A percentile compares a stretch with the other conserved stretches of the same genome.
Conservation (phyloP, 306 rosid genomes). For the Clitoria ternatea region DNA sequence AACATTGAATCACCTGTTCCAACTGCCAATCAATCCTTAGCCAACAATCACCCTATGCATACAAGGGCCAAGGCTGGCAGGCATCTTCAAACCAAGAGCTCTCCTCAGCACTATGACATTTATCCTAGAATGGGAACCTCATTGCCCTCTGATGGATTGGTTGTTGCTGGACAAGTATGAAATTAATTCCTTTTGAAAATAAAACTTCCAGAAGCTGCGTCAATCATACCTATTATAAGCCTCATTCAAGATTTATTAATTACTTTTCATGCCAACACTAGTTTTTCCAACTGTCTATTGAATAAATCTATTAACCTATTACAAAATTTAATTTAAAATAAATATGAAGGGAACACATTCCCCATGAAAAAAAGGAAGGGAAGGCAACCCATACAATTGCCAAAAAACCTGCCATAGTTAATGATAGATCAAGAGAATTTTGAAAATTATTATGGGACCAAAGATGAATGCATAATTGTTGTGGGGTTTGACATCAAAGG, state of each 20-base stretch:
- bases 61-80: too few species aligned
- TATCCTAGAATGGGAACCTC: conserved; percentile 89
- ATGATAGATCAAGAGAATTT: background rate
- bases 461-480: too few species aligned
- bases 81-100: too few species aligned
- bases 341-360: background rate
- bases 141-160: conserved; percentile 81
- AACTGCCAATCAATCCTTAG: too few species aligned
- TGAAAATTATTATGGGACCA: background rate
- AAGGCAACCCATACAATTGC: background rate
- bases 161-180: conserved; percentile 88
- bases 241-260: background rate
- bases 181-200: too few species aligned
- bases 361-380: background rate
- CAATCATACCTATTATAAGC: too few species aligned
- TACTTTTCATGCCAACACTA: background rate
- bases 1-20: too few species aligned
- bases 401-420: background rate
- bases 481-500: too few species aligned
- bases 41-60: too few species aligned
- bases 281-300: background rate
- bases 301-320: background rate
- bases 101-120: too few species aligned
- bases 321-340: background rate
- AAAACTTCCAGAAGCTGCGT: background rate